phyloP scores from a whole-genome alignment of 805 yeast species.

The Myxozyma neotropica region DNA sequence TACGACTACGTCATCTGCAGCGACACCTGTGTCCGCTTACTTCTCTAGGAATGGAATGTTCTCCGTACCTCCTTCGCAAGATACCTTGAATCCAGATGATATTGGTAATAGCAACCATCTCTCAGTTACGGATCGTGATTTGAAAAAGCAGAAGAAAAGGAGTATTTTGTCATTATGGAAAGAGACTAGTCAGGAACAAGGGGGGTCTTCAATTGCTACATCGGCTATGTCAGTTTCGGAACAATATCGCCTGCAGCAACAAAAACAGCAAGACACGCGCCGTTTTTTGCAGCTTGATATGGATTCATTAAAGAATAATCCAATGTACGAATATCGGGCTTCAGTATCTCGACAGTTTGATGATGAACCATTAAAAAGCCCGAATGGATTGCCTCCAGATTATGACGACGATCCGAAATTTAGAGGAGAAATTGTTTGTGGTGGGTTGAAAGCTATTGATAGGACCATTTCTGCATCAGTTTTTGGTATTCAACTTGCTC shows the following conservation, averaged over 20 bases:
- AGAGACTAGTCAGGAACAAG: constrained; percentile 7
- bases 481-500: constrained; percentile 28
- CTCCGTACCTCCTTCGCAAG: neutral
- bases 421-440: constrained; percentile 20
- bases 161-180: constrained; percentile 59
- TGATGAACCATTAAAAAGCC: neutral
- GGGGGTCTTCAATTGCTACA: neutral
- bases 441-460: constrained; percentile 24
- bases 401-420: constrained; percentile 21
- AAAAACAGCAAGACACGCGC: constrained; percentile 23
- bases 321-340: constrained; percentile 31
- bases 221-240: constrained; percentile 7
- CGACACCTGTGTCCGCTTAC: neutral
- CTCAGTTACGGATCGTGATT: constrained; percentile 41
- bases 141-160: constrained; percentile 55
- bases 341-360: constrained; percentile 9
- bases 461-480: constrained; percentile 12
- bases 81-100: neutral
- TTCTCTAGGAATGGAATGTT: neutral
- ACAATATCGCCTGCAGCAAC: constrained; percentile 18
- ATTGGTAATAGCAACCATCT: neutral
- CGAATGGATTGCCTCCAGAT: neutral
- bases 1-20: neutral
- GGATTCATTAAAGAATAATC: constrained; percentile 21
- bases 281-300: constrained; percentile 23